Evolutionary conservation across 2,329 filamentous ascomycete genomes (phyloP).

Genomic region (Seiridium cupressi): DNA sequence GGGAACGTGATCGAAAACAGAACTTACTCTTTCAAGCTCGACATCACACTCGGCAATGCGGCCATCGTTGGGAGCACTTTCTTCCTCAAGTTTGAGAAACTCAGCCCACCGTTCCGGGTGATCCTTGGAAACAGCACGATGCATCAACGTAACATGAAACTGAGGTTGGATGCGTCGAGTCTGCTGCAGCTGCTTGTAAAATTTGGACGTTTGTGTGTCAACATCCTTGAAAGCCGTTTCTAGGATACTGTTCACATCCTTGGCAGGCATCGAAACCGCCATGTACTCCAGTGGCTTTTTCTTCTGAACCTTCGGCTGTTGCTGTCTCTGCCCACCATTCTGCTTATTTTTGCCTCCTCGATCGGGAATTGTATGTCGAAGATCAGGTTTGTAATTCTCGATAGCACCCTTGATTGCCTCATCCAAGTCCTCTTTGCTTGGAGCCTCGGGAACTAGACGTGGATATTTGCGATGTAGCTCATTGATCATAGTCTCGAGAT

Average conservation of each 20-base stretch:
- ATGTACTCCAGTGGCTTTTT: slow-evolving; percentile 56
- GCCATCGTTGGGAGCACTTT: slow-evolving; percentile 33
- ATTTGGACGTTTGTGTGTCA: slow-evolving; percentile 51
- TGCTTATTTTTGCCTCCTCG: slow-evolving; percentile 43
- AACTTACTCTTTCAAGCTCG: slow-evolving; percentile 57
- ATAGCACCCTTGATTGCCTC: slow-evolving; percentile 73
- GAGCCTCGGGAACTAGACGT: slow-evolving; percentile 68
- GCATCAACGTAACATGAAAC: slow-evolving; percentile 94
- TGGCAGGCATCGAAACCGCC: slow-evolving; percentile 44
- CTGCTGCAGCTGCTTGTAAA: slow-evolving; percentile 75
- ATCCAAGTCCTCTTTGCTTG: slow-evolving; percentile 72
- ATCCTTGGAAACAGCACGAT: slow-evolving; percentile 63
- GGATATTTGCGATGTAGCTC: slow-evolving; percentile 77
- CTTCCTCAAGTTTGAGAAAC: slow-evolving; percentile 57
- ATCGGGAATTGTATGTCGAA: slow-evolving; percentile 73
- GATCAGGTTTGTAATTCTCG: slow-evolving; percentile 72
- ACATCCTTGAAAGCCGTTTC: slow-evolving; percentile 66
- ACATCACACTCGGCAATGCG: slow-evolving; percentile 64
- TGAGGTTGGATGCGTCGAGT: slow-evolving; percentile 73
- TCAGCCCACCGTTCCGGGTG: slow-evolving; percentile 72
- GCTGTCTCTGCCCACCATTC: slow-evolving; percentile 32
- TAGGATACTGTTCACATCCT: slow-evolving; percentile 52
- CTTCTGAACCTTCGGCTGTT: slow-evolving; percentile 33
- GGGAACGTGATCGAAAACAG: not conserved
- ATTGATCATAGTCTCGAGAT: slow-evolving; percentile 76